These are phyloP conservation scores for Xylaria sp. DNA, from an alignment of 2,329 filamentous ascomycete genomes.

Conservation along the genomic window DNA sequence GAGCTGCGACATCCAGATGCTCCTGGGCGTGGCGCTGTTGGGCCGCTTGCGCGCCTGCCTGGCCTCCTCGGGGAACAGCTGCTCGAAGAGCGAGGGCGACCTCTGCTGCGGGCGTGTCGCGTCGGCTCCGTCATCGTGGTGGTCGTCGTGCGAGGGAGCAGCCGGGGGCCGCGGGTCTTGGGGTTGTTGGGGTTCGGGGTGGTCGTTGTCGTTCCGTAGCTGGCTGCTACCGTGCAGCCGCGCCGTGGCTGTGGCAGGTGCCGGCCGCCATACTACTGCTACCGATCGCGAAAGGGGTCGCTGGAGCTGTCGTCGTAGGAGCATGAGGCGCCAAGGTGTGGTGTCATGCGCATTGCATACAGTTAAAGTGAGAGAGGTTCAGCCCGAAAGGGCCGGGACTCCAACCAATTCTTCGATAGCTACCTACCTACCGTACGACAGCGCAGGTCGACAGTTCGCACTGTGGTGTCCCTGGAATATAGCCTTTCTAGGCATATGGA, in stretches of 20 bases:
- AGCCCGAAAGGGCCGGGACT: neutral
- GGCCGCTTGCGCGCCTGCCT: constrained; percentile 28
- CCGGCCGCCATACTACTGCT: constrained; percentile 36
- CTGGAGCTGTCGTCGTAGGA: constrained; percentile 38
- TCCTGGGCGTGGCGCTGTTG: constrained; percentile 5
- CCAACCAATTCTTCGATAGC: neutral
- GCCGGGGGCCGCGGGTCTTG: neutral
- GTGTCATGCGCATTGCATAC: constrained; percentile 33
- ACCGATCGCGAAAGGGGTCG: constrained; percentile 37
- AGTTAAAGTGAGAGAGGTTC: constrained; percentile 7
- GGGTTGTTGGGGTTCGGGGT: neutral
- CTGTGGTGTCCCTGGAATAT: constrained; percentile 3
- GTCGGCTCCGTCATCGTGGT: constrained; percentile 4
- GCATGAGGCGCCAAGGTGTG: constrained; percentile 37
- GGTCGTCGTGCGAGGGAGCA: neutral
- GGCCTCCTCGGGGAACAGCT: constrained; percentile 58
- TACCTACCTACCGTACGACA: no score
- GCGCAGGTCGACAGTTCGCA: neutral
- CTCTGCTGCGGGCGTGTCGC: constrained; percentile 4
- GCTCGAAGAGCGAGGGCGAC: constrained; percentile 43
- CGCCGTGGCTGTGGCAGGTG: constrained; percentile 9
- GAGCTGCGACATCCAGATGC: constrained; percentile 27
- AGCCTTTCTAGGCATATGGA: neutral
- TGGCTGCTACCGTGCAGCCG: constrained; percentile 27
- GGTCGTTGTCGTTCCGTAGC: constrained; percentile 1